phyloP scores from a whole-genome alignment of 2,329 filamentous ascomycete species.

The Talaromyces verruculosus region DNA sequence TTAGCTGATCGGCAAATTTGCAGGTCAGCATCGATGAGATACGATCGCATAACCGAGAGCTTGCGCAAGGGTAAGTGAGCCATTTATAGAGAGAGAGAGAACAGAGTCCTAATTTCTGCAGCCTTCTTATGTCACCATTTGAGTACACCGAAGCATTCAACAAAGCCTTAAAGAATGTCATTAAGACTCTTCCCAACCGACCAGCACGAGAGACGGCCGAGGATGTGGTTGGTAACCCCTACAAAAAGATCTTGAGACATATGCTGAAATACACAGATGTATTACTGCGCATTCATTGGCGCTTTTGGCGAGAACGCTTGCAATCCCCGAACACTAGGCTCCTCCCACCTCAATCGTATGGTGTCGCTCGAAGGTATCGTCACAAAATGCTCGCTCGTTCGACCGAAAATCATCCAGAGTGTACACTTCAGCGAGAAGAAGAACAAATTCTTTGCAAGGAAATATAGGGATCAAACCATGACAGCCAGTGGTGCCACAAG shows the following conservation, averaged over 20 bases:
- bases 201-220: constrained; percentile 72
- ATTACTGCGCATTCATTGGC: constrained; percentile 96
- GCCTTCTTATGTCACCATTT: constrained; percentile 75
- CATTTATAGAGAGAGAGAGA: not conserved
- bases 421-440: constrained; percentile 92
- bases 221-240: constrained; percentile 59
- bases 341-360: constrained; percentile 90
- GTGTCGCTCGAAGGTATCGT: constrained; percentile 97
- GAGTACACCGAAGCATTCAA: constrained; percentile 88
- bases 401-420: constrained; percentile 96
- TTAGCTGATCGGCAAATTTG: constrained; percentile 9
- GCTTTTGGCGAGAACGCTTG: constrained; percentile 94
- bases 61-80: constrained; percentile 63
- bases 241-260: not conserved
- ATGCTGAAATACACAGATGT: constrained; percentile 44
- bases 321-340: constrained; percentile 90
- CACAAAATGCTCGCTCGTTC: constrained; percentile 89
- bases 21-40: constrained; percentile 85
- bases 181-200: constrained; percentile 74
- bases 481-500: constrained; percentile 80
- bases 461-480: constrained; percentile 98
- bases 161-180: constrained; percentile 81
- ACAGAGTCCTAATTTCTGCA: constrained; percentile 23
- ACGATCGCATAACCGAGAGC: constrained; percentile 77
- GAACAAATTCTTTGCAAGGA: constrained; percentile 80